Base-by-base conservation (phyloP, 441 rosid genomes). In the Populus hybrid region DNA sequence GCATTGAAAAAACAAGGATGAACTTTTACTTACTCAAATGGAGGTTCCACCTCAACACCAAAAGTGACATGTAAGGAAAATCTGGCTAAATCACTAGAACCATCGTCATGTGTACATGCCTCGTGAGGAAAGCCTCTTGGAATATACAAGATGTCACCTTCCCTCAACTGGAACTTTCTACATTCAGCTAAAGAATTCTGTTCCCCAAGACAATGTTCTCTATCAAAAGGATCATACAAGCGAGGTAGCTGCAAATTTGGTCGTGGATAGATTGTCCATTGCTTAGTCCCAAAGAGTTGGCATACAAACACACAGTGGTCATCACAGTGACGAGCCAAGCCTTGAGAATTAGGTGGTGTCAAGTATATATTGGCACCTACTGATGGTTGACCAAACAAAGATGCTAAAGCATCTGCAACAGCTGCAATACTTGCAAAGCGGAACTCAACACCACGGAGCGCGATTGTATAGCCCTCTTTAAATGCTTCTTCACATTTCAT, bases 261-360 rank as follows among this genome's bases (percentile, higher is more conserved):
- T 74, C 66, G 85, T 40, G 86, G 76, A 76, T 28, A 86, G 71
- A 87, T 74, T 77, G 80, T 87, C 91, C 91, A 90, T 32, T 79
- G 82, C 83, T 89, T 89, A 42, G 79, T 70, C 71, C 94, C 94
- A 40, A 83, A 65, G 76, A 90, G 83, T 78, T 90, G 92, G 84
- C 87, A 89, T 30, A 89, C 90, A 86, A 89, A 89, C 32, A 89
- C 92, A 63, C 92, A 89, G 75, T 90, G 92, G 72, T 90, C 91
- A 71, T 90, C 94, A 19, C 73, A 84, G 74, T 89, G 94, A 75
- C 75, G 34, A 78, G 92, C 90, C 83, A 90, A 84, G 40, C 92
- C 94, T 59, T 88, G 92, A 75, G 94, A 87, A 71, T 84, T 86
- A 72, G 85, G 87, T 6, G 92, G 92, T 61, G 94, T 90, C 82